Conservation (phyloP, 192 early-diverging fungal genomes). For the Kickxella alabastrina region DNA sequence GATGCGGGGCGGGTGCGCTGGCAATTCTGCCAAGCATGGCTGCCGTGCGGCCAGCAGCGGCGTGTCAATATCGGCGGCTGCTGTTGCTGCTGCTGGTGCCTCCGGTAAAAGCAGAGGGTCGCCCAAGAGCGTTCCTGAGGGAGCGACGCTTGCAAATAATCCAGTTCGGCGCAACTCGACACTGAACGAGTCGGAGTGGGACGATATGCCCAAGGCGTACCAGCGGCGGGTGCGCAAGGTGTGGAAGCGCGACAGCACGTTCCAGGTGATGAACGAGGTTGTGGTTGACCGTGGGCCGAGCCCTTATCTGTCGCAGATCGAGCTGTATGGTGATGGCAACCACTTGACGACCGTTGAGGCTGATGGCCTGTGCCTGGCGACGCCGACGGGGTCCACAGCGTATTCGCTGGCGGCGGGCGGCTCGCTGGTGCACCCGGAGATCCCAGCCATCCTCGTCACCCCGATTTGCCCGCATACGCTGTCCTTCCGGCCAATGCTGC, state of each 20-base stretch:
- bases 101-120: too few relatives aligned
- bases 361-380: slow-evolving; percentile 90
- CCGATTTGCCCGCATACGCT: slow-evolving; percentile 92
- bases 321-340: slow-evolving; percentile 80
- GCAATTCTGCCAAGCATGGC: too few relatives aligned
- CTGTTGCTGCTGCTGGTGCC: too few relatives aligned
- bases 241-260: slow-evolving; percentile 61
- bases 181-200: slow-evolving; percentile 40
- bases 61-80: too few relatives aligned
- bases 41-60: not conserved
- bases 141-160: too few relatives aligned
- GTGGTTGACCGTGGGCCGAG: slow-evolving; percentile 93
- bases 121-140: too few relatives aligned
- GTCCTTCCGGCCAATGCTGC: slow-evolving; percentile 93
- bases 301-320: slow-evolving; percentile 83
- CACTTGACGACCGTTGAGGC: slow-evolving; percentile 95
- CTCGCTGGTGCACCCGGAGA: slow-evolving; percentile 91
- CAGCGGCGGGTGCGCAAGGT: slow-evolving; percentile 50
- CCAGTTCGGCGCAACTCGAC: slow-evolving; percentile 2
- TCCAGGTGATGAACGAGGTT: slow-evolving; percentile 92
- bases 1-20: too few relatives aligned
- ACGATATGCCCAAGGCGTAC: slow-evolving; percentile 50
- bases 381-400: slow-evolving; percentile 90
- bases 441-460: slow-evolving; percentile 87
- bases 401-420: slow-evolving; percentile 93